phyloP scores from a whole-genome alignment of 208 protist species.

The Trypanosoma conorhini region DNA sequence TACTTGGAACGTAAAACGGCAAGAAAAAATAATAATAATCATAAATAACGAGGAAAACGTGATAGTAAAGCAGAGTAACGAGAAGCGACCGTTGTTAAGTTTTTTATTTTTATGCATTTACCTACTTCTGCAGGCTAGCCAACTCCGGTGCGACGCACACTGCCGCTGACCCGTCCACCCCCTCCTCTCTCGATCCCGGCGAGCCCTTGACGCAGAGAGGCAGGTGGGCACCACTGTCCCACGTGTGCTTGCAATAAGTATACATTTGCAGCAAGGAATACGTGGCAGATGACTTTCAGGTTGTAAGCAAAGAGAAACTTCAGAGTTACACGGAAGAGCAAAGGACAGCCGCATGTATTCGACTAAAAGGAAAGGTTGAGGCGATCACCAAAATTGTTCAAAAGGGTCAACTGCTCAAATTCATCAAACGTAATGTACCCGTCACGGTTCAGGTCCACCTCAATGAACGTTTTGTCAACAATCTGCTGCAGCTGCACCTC shows the following conservation, averaged over 20 bases:
- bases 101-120: neutral
- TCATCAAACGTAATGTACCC: slow-evolving; percentile 94
- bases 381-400: slow-evolving; percentile 78
- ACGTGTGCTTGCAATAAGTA: neutral
- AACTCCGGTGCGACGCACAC: neutral
- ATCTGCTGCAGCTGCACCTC: slow-evolving; percentile 94
- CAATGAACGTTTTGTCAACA: slow-evolving; percentile 96
- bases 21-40: slow-evolving; percentile 5
- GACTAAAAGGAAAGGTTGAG: slow-evolving; percentile 78
- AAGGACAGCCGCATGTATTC: neutral
- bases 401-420: slow-evolving; percentile 79
- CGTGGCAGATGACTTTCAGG: neutral
- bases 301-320: neutral
- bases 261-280: neutral
- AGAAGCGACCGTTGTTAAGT: neutral
- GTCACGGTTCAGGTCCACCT: slow-evolving; percentile 88
- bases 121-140: neutral
- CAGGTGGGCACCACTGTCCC: neutral
- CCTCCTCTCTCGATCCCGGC: neutral
- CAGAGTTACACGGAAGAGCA: neutral
- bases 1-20: neutral
- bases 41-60: too few relatives aligned
- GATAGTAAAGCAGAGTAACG: neutral
- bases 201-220: neutral
- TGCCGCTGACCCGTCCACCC: neutral